Percentiles rank a stretch among this genome's conserved stretches.
These are phyloP conservation scores for Syzygium aqueum DNA, from an alignment of 345 rosid species.

Conservation along the genomic window DNA sequence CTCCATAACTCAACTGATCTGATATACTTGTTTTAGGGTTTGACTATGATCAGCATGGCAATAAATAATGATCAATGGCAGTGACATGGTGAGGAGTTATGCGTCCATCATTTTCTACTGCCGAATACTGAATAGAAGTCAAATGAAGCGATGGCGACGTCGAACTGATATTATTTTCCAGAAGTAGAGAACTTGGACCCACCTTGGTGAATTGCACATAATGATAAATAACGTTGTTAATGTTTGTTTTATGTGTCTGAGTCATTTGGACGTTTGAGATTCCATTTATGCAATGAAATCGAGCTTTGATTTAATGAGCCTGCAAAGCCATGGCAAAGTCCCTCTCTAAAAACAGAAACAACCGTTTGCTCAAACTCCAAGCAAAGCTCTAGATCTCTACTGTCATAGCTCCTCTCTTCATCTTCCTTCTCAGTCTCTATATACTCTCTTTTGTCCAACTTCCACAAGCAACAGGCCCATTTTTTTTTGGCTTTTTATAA, in stretches of 20 bases:
- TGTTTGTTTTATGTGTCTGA: not conserved
- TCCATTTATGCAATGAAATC: slow-evolving; percentile 16
- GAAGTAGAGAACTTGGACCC: not conserved
- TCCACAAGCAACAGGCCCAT: not conserved
- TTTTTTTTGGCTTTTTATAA: not conserved
- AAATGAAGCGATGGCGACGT: slow-evolving; percentile 29
- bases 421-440: not conserved
- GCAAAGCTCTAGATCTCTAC: not conserved
- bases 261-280: slow-evolving; percentile 10
- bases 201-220: not conserved
- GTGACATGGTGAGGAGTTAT: not conserved
- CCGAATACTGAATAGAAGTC: slow-evolving; percentile 4
- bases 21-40: not conserved
- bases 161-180: slow-evolving; percentile 13
- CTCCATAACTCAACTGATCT: not conserved
- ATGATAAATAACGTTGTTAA: not conserved
- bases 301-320: not conserved
- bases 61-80: not conserved
- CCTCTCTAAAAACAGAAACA: not conserved
- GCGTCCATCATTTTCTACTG: not conserved
- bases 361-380: slow-evolving; percentile 2
- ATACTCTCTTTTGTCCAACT: not conserved
- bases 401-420: not conserved
- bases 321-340: not conserved
- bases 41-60: not conserved